Percentiles rank a stretch among this genome's conserved stretches.
Evolutionary conservation across 192 early-diverging fungal genomes (phyloP).

Genomic region (Borealophlyctis nickersoniae): DNA sequence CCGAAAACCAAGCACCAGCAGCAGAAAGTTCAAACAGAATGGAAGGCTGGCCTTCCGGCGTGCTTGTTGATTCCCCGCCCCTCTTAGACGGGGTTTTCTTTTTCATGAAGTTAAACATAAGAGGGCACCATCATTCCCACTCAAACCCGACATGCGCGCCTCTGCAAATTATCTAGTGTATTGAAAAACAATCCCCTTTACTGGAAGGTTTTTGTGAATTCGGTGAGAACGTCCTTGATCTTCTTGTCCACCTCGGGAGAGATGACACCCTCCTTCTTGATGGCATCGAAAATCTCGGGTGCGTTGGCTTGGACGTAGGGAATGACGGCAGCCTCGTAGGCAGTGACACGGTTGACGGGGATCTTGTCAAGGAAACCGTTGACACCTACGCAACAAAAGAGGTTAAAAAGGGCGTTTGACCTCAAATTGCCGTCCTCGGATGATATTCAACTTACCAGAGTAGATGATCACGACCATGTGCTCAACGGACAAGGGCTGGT

Average conservation of each 20-base stretch:
- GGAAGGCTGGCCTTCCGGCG: no score
- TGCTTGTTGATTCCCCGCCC: no score
- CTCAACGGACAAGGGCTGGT: constrained; percentile 93
- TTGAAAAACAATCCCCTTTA: constrained; percentile 4
- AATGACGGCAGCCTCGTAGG: constrained; percentile 89
- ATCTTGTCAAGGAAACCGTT: constrained; percentile 99
- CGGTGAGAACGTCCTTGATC: constrained; percentile 77
- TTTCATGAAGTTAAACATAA: no score
- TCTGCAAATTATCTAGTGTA: background rate
- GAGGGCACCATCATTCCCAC: no score
- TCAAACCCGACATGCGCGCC: background rate
- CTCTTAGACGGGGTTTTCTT: no score
- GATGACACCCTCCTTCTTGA: constrained; percentile 87
- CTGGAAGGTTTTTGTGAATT: constrained; percentile 45
- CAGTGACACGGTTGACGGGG: constrained; percentile 86
- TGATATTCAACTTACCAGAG: constrained; percentile 51
- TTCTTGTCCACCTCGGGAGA: constrained; percentile 86
- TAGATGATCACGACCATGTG: constrained; percentile 98
- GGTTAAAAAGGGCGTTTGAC: background rate
- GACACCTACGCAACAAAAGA: constrained; percentile 60
- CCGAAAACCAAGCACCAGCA: no score
- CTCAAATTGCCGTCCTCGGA: no score
- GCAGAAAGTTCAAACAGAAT: no score
- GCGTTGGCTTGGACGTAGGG: constrained; percentile 87
- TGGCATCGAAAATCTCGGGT: constrained; percentile 80